These are phyloP conservation scores for Eragrostis tef DNA, from an alignment of 202 grass and related monocot genomes.

Conservation along the genomic window DNA sequence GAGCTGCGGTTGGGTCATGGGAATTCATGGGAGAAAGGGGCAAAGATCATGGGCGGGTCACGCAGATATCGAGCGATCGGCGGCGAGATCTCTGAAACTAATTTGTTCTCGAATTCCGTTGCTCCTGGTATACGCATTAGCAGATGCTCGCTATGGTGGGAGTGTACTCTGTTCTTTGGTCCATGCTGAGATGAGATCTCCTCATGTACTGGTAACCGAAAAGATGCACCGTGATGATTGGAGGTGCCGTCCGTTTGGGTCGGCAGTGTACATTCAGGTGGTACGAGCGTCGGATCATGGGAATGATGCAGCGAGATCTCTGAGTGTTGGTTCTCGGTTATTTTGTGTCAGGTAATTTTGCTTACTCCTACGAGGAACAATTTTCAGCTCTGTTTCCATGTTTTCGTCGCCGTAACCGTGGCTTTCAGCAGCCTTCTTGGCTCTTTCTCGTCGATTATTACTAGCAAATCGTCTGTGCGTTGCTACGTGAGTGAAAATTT, in stretches of 20 bases:
- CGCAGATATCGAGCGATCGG: neutral
- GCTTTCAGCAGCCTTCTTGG: too few species aligned
- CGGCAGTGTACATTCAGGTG: neutral
- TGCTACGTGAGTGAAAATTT: too few species aligned
- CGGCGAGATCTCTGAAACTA: conserved; percentile 38
- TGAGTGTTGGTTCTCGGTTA: too few species aligned
- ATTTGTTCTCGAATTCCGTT: neutral
- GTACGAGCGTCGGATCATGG: neutral
- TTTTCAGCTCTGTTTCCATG: too few species aligned
- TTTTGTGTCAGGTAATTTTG: too few species aligned
- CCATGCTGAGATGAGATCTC: neutral
- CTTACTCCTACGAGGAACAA: too few species aligned
- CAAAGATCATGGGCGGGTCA: conserved; percentile 9
- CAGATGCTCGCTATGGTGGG: neutral
- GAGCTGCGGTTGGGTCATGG: conserved; percentile 45
- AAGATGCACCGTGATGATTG: conserved; percentile 31
- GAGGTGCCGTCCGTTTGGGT: conserved; percentile 24
- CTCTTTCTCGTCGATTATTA: too few species aligned
- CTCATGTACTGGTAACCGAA: conserved; percentile 33
- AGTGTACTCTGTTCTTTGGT: neutral
- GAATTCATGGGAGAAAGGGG: neutral
- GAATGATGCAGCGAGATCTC: neutral
- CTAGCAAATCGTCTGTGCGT: too few species aligned
- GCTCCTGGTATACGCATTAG: neutral
- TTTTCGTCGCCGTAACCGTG: too few species aligned